Evolutionary conservation across 805 yeast species (phyloP).

Genomic region (Teunomyces kruisii): DNA sequence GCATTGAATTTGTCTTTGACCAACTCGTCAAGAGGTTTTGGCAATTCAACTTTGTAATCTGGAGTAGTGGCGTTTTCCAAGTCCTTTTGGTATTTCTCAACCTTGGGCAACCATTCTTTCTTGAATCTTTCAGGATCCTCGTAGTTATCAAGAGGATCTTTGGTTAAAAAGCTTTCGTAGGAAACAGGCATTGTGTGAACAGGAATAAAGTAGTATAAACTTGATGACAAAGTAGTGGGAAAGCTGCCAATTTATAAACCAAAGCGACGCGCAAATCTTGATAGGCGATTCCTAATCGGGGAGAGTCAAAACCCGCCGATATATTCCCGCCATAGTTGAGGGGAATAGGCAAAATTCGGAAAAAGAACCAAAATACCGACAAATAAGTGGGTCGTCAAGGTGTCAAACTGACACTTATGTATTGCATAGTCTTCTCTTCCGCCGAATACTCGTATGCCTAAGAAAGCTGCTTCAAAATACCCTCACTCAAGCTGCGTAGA

Average conservation of each 20-base stretch:
- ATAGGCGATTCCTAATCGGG: not conserved
- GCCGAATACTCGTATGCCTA: no score
- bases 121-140: conserved; percentile 45
- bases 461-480: no score
- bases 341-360: not conserved
- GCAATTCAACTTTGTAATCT: conserved; percentile 32
- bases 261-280: not conserved
- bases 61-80: conserved; percentile 32
- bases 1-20: conserved; percentile 38
- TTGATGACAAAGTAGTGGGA: not conserved
- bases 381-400: no score
- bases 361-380: no score
- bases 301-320: not conserved
- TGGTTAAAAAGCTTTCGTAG: conserved; percentile 25
- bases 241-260: conserved; percentile 1
- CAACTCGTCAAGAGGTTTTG: conserved; percentile 31
- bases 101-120: conserved; percentile 45
- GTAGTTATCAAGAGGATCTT: conserved; percentile 29
- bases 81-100: conserved; percentile 40
- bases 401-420: no score
- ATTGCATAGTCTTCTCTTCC: no score
- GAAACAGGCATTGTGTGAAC: conserved; percentile 11
- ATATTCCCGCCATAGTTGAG: not conserved
- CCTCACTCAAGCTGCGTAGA: no score
- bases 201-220: not conserved